Evolutionary conservation across 1,284 basidiomycete species (phyloP).

Genomic region (Cutaneotrichosporon sp.): DNA sequence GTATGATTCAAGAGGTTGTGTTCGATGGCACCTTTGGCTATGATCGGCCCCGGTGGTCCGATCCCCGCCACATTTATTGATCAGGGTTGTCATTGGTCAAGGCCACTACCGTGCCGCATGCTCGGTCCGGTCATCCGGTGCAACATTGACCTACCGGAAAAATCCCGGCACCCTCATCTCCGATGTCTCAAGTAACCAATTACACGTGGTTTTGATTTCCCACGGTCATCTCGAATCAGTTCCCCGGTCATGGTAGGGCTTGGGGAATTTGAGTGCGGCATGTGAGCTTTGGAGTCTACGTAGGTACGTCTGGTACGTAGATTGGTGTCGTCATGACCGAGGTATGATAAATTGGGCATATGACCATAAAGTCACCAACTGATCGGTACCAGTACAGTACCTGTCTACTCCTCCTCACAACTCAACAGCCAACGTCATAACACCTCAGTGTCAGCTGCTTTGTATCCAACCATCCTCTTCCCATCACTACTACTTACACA

Average conservation of each 20-base stretch:
- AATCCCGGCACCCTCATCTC: neutral
- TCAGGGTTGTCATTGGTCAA: neutral
- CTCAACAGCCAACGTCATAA: neutral
- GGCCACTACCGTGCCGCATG: neutral
- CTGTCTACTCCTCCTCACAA: neutral
- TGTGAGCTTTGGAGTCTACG: too few species aligned
- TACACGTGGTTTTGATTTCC: neutral
- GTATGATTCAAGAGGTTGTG: neutral
- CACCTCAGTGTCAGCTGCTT: conserved; percentile 3
- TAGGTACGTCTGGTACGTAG: too few species aligned
- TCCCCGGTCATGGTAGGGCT: too few species aligned
- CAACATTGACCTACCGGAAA: neutral
- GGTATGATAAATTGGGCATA: neutral
- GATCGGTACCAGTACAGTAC: neutral
- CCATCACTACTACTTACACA: neutral
- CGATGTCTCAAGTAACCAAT: too few species aligned
- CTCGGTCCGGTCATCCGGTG: conserved; percentile 11
- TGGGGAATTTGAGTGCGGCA: neutral
- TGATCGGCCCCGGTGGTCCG: conserved; percentile 4
- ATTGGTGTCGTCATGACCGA: neutral
- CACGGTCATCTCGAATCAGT: neutral
- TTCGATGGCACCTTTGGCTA: neutral
- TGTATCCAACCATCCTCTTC: neutral
- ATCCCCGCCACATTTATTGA: neutral
- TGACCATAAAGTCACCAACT: neutral